A percentile compares a stretch with the other conserved stretches of the same genome.
These are phyloP conservation scores for Cicer judaicum DNA, from an alignment of 306 rosid genomes.

Conservation along the genomic window DNA sequence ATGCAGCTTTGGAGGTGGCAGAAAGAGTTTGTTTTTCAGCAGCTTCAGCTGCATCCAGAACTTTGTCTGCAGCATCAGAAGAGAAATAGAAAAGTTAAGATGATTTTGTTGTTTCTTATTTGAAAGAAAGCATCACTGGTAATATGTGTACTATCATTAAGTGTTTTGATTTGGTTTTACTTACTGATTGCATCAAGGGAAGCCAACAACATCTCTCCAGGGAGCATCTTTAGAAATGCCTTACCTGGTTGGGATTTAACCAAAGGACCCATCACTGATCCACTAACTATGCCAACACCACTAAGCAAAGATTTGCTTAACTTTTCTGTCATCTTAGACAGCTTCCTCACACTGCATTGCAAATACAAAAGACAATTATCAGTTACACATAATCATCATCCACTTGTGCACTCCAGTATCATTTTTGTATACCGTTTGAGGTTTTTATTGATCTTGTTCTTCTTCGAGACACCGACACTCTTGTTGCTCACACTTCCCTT, in stretches of 20 bases:
- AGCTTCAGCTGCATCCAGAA: constrained; percentile 90
- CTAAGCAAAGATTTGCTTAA: constrained; percentile 80
- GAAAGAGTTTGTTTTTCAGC: constrained; percentile 85
- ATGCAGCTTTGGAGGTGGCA: constrained; percentile 76
- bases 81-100: constrained; percentile 17
- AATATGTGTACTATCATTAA: not conserved
- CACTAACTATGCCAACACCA: constrained; percentile 82
- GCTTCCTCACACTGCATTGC: constrained; percentile 65
- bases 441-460: constrained; percentile 60
- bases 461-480: constrained; percentile 35
- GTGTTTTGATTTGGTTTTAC: constrained; percentile 42
- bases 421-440: constrained; percentile 70
- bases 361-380: constrained; percentile 27
- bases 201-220: constrained; percentile 88
- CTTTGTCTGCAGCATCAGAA: constrained; percentile 63
- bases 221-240: constrained; percentile 79
- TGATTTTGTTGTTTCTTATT: not conserved
- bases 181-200: constrained; percentile 93
- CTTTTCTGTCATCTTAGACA: constrained; percentile 83
- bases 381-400: not conserved
- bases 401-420: not conserved
- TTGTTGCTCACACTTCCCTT: constrained; percentile 43
- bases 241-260: constrained; percentile 80
- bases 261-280: constrained; percentile 73
- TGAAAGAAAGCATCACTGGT: not conserved